Conservation (phyloP, 305 asterid species). For the Andrographis paniculata region DNA sequence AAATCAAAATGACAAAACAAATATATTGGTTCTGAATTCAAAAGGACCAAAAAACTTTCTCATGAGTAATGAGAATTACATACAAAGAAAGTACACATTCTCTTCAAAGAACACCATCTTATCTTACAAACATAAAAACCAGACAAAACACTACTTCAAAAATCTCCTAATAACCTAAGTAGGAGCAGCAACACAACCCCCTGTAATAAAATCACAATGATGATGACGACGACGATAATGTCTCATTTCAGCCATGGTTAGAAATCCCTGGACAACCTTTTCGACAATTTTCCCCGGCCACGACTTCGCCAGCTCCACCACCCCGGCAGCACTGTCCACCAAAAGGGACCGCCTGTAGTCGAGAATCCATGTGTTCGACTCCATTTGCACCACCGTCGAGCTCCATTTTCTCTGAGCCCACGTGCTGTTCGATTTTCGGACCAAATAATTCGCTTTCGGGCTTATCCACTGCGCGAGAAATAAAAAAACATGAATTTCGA, state of each 20-base stretch:
- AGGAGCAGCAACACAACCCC: conserved; percentile 26
- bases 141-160: too few relatives aligned
- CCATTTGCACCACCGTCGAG: conserved; percentile 57
- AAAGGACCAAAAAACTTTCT: conserved; percentile 17
- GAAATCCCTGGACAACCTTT: conserved; percentile 31
- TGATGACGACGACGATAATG: too few relatives aligned
- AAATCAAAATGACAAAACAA: too few relatives aligned
- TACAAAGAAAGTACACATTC: background rate
- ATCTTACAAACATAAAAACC: too few relatives aligned
- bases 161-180: conserved; percentile 29
- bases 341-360: conserved; percentile 50
- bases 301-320: conserved; percentile 37
- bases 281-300: conserved; percentile 38
- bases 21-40: background rate
- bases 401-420: conserved; percentile 71
- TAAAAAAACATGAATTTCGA: background rate
- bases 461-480: conserved; percentile 44
- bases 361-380: conserved; percentile 74
- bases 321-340: conserved; percentile 45
- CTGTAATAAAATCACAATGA: too few relatives aligned
- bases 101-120: background rate
- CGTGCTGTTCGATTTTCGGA: conserved; percentile 35
- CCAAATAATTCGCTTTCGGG: conserved; percentile 29
- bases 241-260: too few relatives aligned
- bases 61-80: conserved; percentile 45